phyloP scores from a whole-genome alignment of 1,284 basidiomycete genomes.

The Grifola frondosa region DNA sequence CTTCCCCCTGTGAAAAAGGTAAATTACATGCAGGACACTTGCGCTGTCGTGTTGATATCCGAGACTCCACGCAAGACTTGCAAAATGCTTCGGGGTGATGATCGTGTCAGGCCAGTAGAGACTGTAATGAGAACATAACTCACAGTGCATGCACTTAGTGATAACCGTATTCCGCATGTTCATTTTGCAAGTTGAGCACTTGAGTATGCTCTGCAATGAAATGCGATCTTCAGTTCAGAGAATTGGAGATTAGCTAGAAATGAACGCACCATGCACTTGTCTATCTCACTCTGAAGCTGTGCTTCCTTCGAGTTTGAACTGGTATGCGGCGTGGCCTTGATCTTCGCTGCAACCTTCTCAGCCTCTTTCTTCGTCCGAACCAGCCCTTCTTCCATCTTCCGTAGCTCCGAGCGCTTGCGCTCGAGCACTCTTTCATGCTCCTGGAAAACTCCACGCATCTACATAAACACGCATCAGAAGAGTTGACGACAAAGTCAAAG shows the following conservation, averaged over 20 bases:
- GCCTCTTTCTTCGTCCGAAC: conserved; percentile 49
- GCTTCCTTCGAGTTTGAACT: conserved; percentile 39
- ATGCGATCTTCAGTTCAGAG: neutral
- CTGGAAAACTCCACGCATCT: conserved; percentile 24
- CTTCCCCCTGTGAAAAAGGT: conserved; percentile 85
- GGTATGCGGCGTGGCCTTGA: conserved; percentile 39
- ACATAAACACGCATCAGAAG: too few species aligned
- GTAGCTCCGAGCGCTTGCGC: conserved; percentile 21
- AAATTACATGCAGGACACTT: conserved; percentile 94
- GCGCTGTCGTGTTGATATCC: conserved; percentile 88
- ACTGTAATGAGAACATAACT: conserved; percentile 32
- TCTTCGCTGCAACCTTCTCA: conserved; percentile 47
- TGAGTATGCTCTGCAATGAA: conserved; percentile 73
- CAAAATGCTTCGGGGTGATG: conserved; percentile 77
- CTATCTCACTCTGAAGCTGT: conserved; percentile 46
- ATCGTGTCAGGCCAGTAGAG: conserved; percentile 3
- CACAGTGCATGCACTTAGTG: conserved; percentile 94
- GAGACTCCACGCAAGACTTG: conserved; percentile 82
- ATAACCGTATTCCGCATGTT: conserved; percentile 87
- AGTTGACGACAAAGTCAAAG: neutral
- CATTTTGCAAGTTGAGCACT: conserved; percentile 89
- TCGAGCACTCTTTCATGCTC: conserved; percentile 23
- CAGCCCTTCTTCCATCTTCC: conserved; percentile 31
- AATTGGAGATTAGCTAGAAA: neutral
- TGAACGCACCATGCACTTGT: conserved; percentile 70